Percentiles rank a stretch among this genome's conserved stretches.
Conservation (phyloP, 2,329 filamentous ascomycete species). For the Hymenoscyphus linearis region DNA sequence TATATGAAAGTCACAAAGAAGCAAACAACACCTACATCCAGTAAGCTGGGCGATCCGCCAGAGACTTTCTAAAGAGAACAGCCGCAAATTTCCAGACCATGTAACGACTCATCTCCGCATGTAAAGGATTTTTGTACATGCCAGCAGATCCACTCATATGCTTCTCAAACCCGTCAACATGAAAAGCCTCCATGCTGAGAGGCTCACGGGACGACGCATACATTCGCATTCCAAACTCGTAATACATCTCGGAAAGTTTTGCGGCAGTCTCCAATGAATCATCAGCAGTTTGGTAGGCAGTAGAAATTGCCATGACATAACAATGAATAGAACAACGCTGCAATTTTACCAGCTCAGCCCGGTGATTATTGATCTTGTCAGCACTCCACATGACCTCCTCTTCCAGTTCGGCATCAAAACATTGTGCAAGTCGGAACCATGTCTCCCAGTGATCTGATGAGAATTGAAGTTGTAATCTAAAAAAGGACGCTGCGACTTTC, state of each 20-base stretch:
- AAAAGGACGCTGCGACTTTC: conserved; percentile 33
- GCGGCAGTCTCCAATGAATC: conserved; percentile 46
- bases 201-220: conserved; percentile 66
- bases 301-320: conserved; percentile 61
- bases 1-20: not conserved
- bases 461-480: conserved; percentile 34
- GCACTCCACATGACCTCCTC: conserved; percentile 38
- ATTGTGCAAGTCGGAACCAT: conserved; percentile 38
- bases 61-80: conserved; percentile 53
- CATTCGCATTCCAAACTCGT: conserved; percentile 62
- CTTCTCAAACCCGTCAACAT: conserved; percentile 53
- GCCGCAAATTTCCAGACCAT: conserved; percentile 61
- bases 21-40: conserved; percentile 49
- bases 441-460: conserved; percentile 37
- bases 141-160: conserved; percentile 51
- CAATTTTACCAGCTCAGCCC: conserved; percentile 30
- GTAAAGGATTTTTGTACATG: conserved; percentile 53
- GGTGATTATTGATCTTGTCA: conserved; percentile 37
- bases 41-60: conserved; percentile 51
- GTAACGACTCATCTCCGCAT: conserved; percentile 52
- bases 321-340: conserved; percentile 36
- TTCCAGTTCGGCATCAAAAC: conserved; percentile 36
- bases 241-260: conserved; percentile 60
- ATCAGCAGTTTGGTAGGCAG: conserved; percentile 52
- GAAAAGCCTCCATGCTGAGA: conserved; percentile 62